Conservation (phyloP, 306 rosid species). For the Lagenaria siceraria region DNA sequence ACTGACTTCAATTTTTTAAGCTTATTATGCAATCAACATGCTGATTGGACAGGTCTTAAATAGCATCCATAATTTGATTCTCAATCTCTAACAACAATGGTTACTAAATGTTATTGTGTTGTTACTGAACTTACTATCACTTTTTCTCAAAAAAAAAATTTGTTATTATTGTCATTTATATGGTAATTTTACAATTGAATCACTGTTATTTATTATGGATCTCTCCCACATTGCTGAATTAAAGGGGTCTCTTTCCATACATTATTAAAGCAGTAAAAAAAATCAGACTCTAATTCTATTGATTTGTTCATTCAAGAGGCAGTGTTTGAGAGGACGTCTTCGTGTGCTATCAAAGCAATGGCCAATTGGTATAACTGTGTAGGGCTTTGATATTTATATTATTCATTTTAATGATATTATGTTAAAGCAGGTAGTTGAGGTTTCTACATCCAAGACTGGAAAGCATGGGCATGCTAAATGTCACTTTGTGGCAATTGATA, state of each 20-base stretch:
- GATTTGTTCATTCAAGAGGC: not conserved
- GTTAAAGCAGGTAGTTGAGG: constrained; percentile 62
- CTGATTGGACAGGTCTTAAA: not conserved
- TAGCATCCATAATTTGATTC: not conserved
- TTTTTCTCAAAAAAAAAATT: too few relatives aligned
- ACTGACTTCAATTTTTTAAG: not conserved
- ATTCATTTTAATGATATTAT: not conserved
- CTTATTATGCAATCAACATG: not conserved
- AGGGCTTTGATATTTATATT: not conserved
- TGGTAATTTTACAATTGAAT: not conserved
- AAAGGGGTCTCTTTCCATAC: not conserved
- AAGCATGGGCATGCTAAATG: constrained; percentile 87
- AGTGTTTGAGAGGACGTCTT: not conserved
- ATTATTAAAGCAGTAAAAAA: not conserved
- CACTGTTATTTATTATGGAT: not conserved
- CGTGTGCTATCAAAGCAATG: not conserved
- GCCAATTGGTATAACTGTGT: not conserved
- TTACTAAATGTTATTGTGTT: not conserved
- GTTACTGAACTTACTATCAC: too few relatives aligned
- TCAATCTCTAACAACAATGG: not conserved
- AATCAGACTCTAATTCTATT: not conserved
- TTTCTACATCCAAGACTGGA: constrained; percentile 81
- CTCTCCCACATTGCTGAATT: not conserved
- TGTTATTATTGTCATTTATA: not conserved
- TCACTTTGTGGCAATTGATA: constrained; percentile 76